Evolutionary conservation across 2,329 filamentous ascomycete species (phyloP), one percentile per base, ranked within the genome.

Genomic region (Hansfordia pulvinata): DNA sequence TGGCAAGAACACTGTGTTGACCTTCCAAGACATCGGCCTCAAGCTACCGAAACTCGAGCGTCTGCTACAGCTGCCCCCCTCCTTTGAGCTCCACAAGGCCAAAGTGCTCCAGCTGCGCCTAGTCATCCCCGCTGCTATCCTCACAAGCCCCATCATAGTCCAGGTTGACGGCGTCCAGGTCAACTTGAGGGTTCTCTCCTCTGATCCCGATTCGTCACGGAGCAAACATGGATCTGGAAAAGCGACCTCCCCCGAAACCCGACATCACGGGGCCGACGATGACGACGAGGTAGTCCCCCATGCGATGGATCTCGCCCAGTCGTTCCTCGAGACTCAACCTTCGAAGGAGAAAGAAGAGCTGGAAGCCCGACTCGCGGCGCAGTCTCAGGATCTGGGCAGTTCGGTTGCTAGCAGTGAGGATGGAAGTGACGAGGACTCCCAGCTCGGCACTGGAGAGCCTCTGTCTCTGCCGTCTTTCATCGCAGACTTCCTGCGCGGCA

Each of bases 51-150:
- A 88, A 71, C 65, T 93, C 30, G 68, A 83, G 34, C 64, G 68
- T 25, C 53, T 88, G 12, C 61, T 93, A 4, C 69, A 77, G 40
- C 69, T 94, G 3, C 86, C 86, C 1, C 55, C 75, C 1, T 69
- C 70, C 5, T 69, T 90, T 44, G 64, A 69, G 33, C 60, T 94
- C 9, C 67, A 71, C 27, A 76, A 73, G 46, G 86, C 88, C 30
- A 76, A 74, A 36, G 72, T 93, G 27, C 58, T 79, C 3, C 62
- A 79, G 6, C 68, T 96, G 14, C 78, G 80, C 42, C 60, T 94
- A 28, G 92, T 79, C 6, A 67, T 96, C 26, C 84, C 88, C 9
- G 76, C 90, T 47, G 83, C 94, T 50, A 76, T 94, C 37, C 85
- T 86, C 50, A 78, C 74, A 28, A 86, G 78, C 39, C 76, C 83